Base-by-base conservation (phyloP, 2,329 filamentous ascomycete genomes). In the Penicillium capsulatum region DNA sequence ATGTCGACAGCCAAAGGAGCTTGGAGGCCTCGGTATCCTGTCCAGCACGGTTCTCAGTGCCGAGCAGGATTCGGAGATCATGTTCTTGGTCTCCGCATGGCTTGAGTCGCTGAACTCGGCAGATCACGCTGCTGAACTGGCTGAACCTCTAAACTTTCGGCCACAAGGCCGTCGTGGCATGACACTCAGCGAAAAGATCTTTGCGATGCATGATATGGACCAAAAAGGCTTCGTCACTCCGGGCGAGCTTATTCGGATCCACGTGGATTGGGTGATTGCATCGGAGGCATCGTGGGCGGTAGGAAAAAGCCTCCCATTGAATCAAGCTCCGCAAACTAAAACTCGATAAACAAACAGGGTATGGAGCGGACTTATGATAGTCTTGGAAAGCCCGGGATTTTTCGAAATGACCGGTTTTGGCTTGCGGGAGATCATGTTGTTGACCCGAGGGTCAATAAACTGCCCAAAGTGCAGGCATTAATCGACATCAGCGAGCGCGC, bases 341-440 rank as follows among this genome's bases (percentile, higher is more conserved):
- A n/a, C n/a, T n/a, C n/a, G 13, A 28, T 14, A 28, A 28, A 28
- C 6, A 31, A 30, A 28, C 26, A 28, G 26, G 52, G 63, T 16
- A 72, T 73, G 69, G 60, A 65, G 31, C 55, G 49, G 29, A 66
- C 62, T 4, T 71, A 72, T 42, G 51, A 69, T 7, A 37, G 51
- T 3, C 49, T 73, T 7, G 67, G 67, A 3, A 50, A 54, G 14
- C 68, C 69, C 1, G 61, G 67, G 3, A 67, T 71, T 14, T 73
- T 66, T 47, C 67, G 71, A 11, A 75, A 73, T 38, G 70, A 74
- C 43, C 56, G 71, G 0, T 66, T 75, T 40, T 74, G 71, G 72
- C 60, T 75, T 10, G 70, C 71, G 0, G 67, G 65, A 1, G 72
- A 75, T 48, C 72, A 75, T 45, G 60, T 67, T 3, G 69, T 74